Base-by-base conservation (phyloP, 257 asterid species). In the Petrea volubilis region DNA sequence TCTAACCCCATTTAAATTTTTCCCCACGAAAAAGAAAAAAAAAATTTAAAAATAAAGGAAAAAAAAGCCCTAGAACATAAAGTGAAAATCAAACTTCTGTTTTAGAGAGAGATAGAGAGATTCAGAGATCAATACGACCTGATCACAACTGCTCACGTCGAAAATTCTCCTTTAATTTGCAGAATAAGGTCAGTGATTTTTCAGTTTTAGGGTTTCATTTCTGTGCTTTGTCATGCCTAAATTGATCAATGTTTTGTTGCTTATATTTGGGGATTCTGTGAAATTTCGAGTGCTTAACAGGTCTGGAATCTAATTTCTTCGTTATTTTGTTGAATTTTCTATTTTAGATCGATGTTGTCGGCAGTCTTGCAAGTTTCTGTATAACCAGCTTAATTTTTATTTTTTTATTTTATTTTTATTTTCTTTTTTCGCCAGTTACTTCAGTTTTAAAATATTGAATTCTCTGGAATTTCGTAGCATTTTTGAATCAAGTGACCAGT, bases 51-150 rank as follows among this genome's bases (percentile, higher is more conserved):
- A 40, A 28, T 46, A 76, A 63, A 44, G 27, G 31, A 17, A 47
- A 52, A 85, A 66, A 82, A 87, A 89, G 83, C 88, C 93, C 91
- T 83, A 87, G 74, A 66, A 76, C 72, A 60, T 17, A 76, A 78
- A 77, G 52, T 72, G 57, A 74, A 74, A 70, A 83, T 72, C 79
- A 28, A 59, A 38, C 59, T n/a, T 72, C 46, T 75, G 81, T 50
- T 72, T 27, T 51, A 43, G 70, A 31, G 61, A 21, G 41, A 65
- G 43, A 60, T 25, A 34, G 34, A 73, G 53, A 60, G 67, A 65
- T 61, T 62, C 60, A 69, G 58, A 34, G 77, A 81, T 82, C 82
- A 69, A 73, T 71, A 23, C 47, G 55, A 72, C 71, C 78, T 49
- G 73, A 78, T 67, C 60, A 24, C 55, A 36, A 68, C 66, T 76